Evolutionary conservation across 768 basidiomycete genomes (phyloP).

Genomic region (Lactarius pseudohatsudake): DNA sequence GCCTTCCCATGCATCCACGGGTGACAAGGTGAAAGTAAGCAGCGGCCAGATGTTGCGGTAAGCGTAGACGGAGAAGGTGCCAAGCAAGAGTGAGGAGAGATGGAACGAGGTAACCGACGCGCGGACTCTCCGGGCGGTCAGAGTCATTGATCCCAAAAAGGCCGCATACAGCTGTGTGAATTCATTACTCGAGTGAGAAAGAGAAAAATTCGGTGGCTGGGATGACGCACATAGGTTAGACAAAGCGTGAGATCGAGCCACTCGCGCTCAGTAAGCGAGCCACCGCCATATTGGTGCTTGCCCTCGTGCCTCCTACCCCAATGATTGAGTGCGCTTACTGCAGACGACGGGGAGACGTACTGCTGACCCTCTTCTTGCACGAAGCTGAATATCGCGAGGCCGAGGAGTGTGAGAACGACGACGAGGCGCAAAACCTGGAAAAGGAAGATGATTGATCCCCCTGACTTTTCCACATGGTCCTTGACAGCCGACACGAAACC

Average conservation of each 20-base stretch:
- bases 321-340: slow-evolving; percentile 25
- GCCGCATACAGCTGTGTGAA: slow-evolving; percentile 28
- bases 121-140: slow-evolving; percentile 15
- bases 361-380: slow-evolving; percentile 35
- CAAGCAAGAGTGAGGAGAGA: slow-evolving; percentile 47
- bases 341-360: slow-evolving; percentile 1
- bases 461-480: slow-evolving; percentile 43
- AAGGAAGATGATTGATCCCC: slow-evolving; percentile 48
- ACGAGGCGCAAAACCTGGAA: slow-evolving; percentile 49
- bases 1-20: slow-evolving; percentile 51
- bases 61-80: slow-evolving; percentile 47
- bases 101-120: slow-evolving; percentile 40
- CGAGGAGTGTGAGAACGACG: slow-evolving; percentile 48
- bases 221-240: slow-evolving; percentile 37
- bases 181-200: neutral
- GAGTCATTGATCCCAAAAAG: slow-evolving; percentile 29
- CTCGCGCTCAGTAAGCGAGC: slow-evolving; percentile 14
- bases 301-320: slow-evolving; percentile 33
- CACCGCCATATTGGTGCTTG: slow-evolving; percentile 4
- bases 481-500: slow-evolving; percentile 22
- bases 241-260: slow-evolving; percentile 30
- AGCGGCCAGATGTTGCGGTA: slow-evolving; percentile 63
- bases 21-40: slow-evolving; percentile 48
- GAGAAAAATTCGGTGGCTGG: neutral
- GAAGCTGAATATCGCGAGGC: slow-evolving; percentile 47